Evolutionary conservation across 1,284 basidiomycete genomes (phyloP), one percentile per base, ranked within the genome.

Genomic region (Schizophyllum commune): DNA sequence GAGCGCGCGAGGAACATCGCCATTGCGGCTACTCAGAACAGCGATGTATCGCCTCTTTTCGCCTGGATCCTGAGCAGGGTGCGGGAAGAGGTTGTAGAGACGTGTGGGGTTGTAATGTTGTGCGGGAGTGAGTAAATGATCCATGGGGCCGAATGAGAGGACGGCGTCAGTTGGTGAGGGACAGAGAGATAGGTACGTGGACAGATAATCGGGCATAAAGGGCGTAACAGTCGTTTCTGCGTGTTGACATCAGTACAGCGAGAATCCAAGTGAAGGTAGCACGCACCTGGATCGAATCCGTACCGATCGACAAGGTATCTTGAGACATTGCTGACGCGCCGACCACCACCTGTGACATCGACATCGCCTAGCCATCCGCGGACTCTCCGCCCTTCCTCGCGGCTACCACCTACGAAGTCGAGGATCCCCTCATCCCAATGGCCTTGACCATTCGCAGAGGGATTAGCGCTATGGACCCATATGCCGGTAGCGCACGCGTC

Each of bases 1-100:
- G 32, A 93, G 80, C 0, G 89, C 87, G 55, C 91, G 83, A 7
- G 90, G 89, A n/a, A 91, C 85, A 67, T 92, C 91, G 8, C 88
- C 89, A 69, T 92, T 92, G 70, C 89, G 58, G 56, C 84, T 89
- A 17, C 82, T 81, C 15, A 92, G 71, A 68, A 85, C 82, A 27
- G 85, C 81, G 59, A 91, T 79, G 66, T 90, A 92, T 65, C 85
- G 80, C 64, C 83, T 80, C 68, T 88, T 87, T 70, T 91, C 89
- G 60, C 76, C 79, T 2, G 81, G 72, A 62, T 90, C 89, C 70
- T 91, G 89, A 3, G 86, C 88, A 33, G 90, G 90, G 70, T 92
- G 89, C 5, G 88, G 88, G 68, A 82, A 83, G 65, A 92, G 73
- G 67, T 76, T 84, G 74, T 87, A 90, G 58, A 88, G 75, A 5